phyloP scores from a whole-genome alignment of 2,329 filamentous ascomycete species.

The Botrytis porri region DNA sequence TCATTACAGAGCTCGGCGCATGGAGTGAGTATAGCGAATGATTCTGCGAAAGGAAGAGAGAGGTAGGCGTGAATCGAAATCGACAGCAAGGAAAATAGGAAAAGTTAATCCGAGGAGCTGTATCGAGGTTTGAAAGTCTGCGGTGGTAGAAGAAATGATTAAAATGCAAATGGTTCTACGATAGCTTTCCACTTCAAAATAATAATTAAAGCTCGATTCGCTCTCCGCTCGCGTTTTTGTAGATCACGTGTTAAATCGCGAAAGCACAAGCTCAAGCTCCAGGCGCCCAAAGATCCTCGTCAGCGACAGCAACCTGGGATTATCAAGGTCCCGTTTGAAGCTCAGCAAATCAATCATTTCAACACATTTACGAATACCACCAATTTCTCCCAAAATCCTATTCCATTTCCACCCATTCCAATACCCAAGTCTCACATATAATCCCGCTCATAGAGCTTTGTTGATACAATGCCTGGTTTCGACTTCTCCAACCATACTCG shows the following conservation, averaged over 20 bases:
- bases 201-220: conserved; percentile 4
- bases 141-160: not conserved
- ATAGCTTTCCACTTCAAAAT: conserved; percentile 4
- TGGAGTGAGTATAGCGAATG: conserved; percentile 27
- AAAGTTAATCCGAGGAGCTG: not conserved
- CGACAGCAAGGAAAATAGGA: not conserved
- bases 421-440: not conserved
- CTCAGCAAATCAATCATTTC: conserved; percentile 14
- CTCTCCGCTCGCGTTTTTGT: conserved; percentile 14
- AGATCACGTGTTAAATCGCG: conserved; percentile 18
- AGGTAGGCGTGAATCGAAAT: conserved; percentile 3
- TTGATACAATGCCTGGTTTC: conserved; percentile 81
- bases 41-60: conserved; percentile 5
- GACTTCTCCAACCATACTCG: conserved; percentile 99
- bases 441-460: conserved; percentile 26
- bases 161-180: not conserved
- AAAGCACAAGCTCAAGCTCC: conserved; percentile 18
- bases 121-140: not conserved
- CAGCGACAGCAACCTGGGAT: conserved; percentile 20
- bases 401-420: not conserved
- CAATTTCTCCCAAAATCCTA: not conserved
- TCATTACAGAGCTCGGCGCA: conserved; percentile 36
- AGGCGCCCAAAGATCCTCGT: conserved; percentile 22
- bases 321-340: conserved; percentile 10
- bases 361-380: not conserved